These are phyloP conservation scores for thale cress (Arabidopsis thaliana) DNA, from an alignment of 345 rosid genomes.

Conservation along the genomic window DNA sequence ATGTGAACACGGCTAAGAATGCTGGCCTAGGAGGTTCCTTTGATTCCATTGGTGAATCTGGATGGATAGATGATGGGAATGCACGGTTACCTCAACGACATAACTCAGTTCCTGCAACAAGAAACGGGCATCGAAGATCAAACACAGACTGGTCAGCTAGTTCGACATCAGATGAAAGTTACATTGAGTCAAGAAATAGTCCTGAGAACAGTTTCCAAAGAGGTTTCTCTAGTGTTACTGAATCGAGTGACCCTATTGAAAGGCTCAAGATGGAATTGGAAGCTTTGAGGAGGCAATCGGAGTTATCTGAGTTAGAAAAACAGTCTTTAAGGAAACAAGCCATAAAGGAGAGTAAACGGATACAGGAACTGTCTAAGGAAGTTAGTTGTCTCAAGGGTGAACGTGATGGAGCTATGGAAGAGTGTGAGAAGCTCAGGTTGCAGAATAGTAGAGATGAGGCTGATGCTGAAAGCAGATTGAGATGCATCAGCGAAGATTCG, in stretches of 20 bases:
- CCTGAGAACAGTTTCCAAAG: slow-evolving; percentile 58
- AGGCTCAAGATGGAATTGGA: slow-evolving; percentile 67
- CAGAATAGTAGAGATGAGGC: slow-evolving; percentile 46
- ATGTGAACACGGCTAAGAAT: slow-evolving; percentile 38
- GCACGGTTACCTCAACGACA: slow-evolving; percentile 46
- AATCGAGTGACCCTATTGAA: slow-evolving; percentile 61
- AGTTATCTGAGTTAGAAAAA: slow-evolving; percentile 79
- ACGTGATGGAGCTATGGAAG: slow-evolving; percentile 59
- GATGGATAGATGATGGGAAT: slow-evolving; percentile 48
- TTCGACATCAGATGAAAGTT: slow-evolving; percentile 86
- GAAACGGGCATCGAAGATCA: slow-evolving; percentile 61
- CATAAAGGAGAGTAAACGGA: slow-evolving; percentile 68
- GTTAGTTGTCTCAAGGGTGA: slow-evolving; percentile 59
- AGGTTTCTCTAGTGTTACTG: slow-evolving; percentile 51
- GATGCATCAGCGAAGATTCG: slow-evolving; percentile 59
- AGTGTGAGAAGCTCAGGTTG: slow-evolving; percentile 55
- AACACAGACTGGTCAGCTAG: slow-evolving; percentile 93
- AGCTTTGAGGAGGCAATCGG: slow-evolving; percentile 64
- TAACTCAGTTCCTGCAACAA: slow-evolving; percentile 56
- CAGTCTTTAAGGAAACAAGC: slow-evolving; percentile 85
- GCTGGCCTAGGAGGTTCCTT: slow-evolving; percentile 47
- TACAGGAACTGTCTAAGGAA: slow-evolving; percentile 69
- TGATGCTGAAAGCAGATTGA: slow-evolving; percentile 50
- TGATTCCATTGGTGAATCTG: slow-evolving; percentile 52
- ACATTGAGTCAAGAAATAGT: slow-evolving; percentile 65